Percentiles rank a stretch among this genome's conserved stretches.
Evolutionary conservation across 1,284 basidiomycete species (phyloP).

Genomic region (Irpex sp.): DNA sequence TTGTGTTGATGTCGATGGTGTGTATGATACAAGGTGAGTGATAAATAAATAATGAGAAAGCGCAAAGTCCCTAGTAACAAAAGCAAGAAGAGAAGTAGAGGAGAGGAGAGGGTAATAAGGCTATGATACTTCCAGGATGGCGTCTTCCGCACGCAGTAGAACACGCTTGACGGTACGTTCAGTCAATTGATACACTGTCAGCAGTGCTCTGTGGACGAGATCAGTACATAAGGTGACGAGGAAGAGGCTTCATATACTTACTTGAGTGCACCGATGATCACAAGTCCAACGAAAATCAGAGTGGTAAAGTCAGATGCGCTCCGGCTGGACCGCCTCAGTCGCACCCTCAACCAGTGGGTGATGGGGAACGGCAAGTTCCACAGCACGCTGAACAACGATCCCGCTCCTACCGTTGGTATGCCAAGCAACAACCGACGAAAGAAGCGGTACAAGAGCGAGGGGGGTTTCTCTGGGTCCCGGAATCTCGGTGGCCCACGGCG

Average conservation of each 20-base stretch:
- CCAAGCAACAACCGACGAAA: conserved; percentile 66
- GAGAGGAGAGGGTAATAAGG: not conserved
- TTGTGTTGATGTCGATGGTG: too few relatives aligned
- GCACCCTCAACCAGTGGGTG: conserved; percentile 53
- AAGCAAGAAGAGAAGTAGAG: too few relatives aligned
- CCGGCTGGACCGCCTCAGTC: conserved; percentile 49
- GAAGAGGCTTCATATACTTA: conserved; percentile 23
- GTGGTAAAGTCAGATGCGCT: conserved; percentile 55
- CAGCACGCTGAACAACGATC: conserved; percentile 68
- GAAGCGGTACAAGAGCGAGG: conserved; percentile 48
- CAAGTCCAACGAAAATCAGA: conserved; percentile 54
- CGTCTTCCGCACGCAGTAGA: conserved; percentile 69
- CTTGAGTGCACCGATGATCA: conserved; percentile 61
- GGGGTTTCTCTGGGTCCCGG: conserved; percentile 22
- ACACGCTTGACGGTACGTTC: conserved; percentile 51
- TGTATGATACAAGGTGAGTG: not conserved
- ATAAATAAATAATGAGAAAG: not conserved
- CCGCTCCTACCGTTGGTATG: conserved; percentile 69
- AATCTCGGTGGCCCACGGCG: not conserved
- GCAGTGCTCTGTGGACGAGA: conserved; percentile 47
- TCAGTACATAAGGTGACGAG: not conserved
- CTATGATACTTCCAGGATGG: conserved; percentile 61
- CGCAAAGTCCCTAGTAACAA: not conserved
- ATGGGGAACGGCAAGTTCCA: conserved; percentile 57
- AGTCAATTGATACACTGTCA: conserved; percentile 63